Evolutionary conservation across 2,329 filamentous ascomycete genomes (phyloP), one percentile per base, ranked within the genome.

Genomic region (Fusarium chlamydosporum): DNA sequence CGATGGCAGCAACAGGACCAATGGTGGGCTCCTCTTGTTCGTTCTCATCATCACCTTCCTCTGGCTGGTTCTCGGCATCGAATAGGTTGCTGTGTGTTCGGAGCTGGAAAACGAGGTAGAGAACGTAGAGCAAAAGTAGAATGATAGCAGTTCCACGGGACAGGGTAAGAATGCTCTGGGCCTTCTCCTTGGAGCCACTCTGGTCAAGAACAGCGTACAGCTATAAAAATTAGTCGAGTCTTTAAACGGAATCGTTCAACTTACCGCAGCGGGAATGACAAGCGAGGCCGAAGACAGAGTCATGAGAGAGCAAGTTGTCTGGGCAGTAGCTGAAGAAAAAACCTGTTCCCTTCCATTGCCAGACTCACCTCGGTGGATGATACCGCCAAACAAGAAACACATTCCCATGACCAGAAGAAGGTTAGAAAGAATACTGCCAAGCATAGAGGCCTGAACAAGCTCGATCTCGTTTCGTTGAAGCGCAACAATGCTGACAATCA

Each of bases 371-470:
- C 82, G 82, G 80, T 89, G 88, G 66, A 85, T 84, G 62, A 93
- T 81, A 33, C 92, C 92, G 56, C 92, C 92, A 56, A 92, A 86
- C 70, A 94, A 83, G 82, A 93, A 93, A 79, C 91, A 93, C 85
- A 92, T 92, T 73, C 91, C 91, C 76, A 94, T 86, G 46, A 94
- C 95, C 23, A 98, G 88, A 9, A 98, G 86, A 69, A 97, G 90
- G 80, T 98, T 98, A 70, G 95, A 97, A 38, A 98, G 85, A 73
- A 98, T 97, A 75, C 92, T 96, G 47, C 96, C 95, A 34, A 98
- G 89, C 94, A 98, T 98, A 68, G 93, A 97, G 20, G 95, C 92
- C 82, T 98, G 96, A n/a, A 98, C 95, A 70, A 98, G 94, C 74
- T 95, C 90, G 76, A 97, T 96, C 81, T 98, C 92, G 67, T 89